Conservation (phyloP, 768 basidiomycete species). For the Rubroboletus satanas region DNA sequence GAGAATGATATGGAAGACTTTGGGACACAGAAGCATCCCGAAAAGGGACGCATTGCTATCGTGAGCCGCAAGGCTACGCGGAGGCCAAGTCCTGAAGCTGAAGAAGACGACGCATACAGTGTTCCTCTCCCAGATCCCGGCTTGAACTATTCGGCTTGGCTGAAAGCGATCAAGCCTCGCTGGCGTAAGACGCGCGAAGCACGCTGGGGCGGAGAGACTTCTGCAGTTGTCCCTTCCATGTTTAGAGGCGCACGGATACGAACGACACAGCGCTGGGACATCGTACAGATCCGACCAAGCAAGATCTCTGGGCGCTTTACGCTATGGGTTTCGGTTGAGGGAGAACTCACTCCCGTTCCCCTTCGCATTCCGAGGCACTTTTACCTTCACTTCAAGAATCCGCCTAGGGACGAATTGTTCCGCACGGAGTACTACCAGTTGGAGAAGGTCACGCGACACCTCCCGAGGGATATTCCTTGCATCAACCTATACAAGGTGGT, state of each 20-base stretch:
- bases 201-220: slow-evolving; percentile 39
- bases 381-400: slow-evolving; percentile 83
- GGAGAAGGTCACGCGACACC: slow-evolving; percentile 68
- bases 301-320: slow-evolving; percentile 76
- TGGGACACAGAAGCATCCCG: slow-evolving; percentile 23
- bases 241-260: slow-evolving; percentile 60
- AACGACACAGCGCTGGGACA: slow-evolving; percentile 78
- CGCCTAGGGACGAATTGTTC: slow-evolving; percentile 64
- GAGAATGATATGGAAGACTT: slow-evolving; percentile 64
- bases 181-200: slow-evolving; percentile 67
- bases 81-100: slow-evolving; percentile 41
- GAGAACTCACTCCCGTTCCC: slow-evolving; percentile 72
- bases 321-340: slow-evolving; percentile 83
- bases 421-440: slow-evolving; percentile 61
- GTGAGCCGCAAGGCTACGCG: slow-evolving; percentile 48
- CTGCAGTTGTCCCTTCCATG: slow-evolving; percentile 62
- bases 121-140: slow-evolving; percentile 59
- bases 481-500: slow-evolving; percentile 78
- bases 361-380: slow-evolving; percentile 89
- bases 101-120: slow-evolving; percentile 20
- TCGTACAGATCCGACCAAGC: slow-evolving; percentile 84
- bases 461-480: slow-evolving; percentile 77
- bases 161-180: slow-evolving; percentile 67
- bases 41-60: slow-evolving; percentile 46
- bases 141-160: slow-evolving; percentile 69